Conservation (phyloP, 257 asterid species). For the Scutellaria barbata region DNA sequence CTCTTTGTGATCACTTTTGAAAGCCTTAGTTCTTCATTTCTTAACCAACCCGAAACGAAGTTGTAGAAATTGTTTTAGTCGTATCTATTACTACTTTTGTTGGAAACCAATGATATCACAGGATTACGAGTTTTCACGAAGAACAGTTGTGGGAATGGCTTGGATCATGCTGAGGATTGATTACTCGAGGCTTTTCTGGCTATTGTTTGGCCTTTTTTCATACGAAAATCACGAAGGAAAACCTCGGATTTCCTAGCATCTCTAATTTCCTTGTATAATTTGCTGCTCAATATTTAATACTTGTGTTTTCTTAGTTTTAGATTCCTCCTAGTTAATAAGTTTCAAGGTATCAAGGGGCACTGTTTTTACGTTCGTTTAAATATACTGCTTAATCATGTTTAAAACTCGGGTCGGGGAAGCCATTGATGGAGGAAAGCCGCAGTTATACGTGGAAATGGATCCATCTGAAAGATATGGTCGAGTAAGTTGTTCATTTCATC, state of each 20-base stretch:
- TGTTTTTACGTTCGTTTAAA: not conserved
- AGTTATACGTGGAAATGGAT: conserved; percentile 68
- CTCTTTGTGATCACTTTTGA: conserved; percentile 35
- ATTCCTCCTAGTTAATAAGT: not conserved
- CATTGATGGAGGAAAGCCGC: conserved; percentile 46
- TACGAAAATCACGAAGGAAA: conserved; percentile 85
- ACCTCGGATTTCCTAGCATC: conserved; percentile 73
- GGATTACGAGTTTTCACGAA: conserved; percentile 49
- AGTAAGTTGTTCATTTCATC: conserved; percentile 49
- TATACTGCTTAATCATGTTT: conserved; percentile 43
- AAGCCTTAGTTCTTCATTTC: not conserved
- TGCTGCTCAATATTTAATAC: conserved; percentile 1
- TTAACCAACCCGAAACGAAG: not conserved
- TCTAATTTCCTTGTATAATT: too few relatives aligned
- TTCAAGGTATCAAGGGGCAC: not conserved
- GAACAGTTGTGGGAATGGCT: conserved; percentile 52
- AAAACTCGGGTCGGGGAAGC: conserved; percentile 39
- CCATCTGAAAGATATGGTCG: conserved; percentile 82
- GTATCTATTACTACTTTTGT: not conserved
- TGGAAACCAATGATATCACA: conserved; percentile 47
- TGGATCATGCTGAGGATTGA: conserved; percentile 84
- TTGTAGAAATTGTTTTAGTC: too few relatives aligned
- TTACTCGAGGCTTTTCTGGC: conserved; percentile 81
- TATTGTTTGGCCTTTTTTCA: conserved; percentile 69
- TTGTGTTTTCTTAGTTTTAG: not conserved